phyloP scores from a whole-genome alignment of 352 stramenopile genomes.

The Globisporangium orthogonon region DNA sequence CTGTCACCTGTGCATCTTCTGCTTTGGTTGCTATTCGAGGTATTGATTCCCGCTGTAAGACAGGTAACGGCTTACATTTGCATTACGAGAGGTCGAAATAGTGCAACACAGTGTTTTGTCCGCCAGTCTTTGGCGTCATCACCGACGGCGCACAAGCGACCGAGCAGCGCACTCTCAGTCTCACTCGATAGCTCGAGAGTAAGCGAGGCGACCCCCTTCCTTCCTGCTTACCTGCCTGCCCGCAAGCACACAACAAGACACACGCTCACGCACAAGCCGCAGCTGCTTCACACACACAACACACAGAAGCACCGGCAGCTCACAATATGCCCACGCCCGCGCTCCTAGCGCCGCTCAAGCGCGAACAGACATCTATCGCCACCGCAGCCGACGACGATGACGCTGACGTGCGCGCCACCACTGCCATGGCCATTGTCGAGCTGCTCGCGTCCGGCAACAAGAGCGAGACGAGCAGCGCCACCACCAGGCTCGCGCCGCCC shows the following conservation, averaged over 20 bases:
- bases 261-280: not conserved
- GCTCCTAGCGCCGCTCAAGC: not conserved
- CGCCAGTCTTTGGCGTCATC: not conserved
- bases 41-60: no score
- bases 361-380: not conserved
- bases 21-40: no score
- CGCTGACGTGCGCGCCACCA: constrained; percentile 10
- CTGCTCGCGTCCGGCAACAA: constrained; percentile 4
- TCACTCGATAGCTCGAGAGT: not conserved
- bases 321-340: not conserved
- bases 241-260: not conserved
- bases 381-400: not conserved
- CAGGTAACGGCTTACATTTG: no score
- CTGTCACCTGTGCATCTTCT: no score
- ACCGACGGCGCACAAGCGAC: not conserved
- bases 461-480: not conserved
- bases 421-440: constrained; percentile 13
- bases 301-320: no score
- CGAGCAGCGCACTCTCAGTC: not conserved
- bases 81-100: no score
- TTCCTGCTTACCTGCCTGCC: no score
- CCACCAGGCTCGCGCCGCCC: not conserved
- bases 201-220: not conserved
- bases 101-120: not conserved
- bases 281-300: no score